Evolutionary conservation across 768 basidiomycete species (phyloP), one percentile per base, ranked within the genome.

Genomic region (Jaapia argillacea): DNA sequence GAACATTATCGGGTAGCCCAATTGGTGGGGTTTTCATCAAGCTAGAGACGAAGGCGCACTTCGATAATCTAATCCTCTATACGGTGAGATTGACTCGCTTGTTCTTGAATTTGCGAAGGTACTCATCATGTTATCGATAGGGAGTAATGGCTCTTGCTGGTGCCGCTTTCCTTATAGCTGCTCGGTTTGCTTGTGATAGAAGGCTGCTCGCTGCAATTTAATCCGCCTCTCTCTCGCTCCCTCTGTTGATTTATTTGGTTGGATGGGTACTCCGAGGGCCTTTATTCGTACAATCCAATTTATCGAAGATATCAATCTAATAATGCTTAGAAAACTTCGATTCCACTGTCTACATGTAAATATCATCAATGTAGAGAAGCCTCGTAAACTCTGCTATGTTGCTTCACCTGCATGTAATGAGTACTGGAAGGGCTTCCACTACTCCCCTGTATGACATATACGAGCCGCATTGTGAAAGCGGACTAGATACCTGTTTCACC

Each of bases 1-100:
- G 48, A n/a, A 54, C 56, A 5, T 44, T 58, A 26, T 52, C 54
- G 16, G 57, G 57, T 6, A 53, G 55, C 23, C 57, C 55, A 0
- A 45, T 57, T 22, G 54, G 49, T 6, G 54, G 54, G 4, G 35
- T 54, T 3, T 58, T 57, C 45, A 52, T 58, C 28, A 46, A 42
- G 42, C 26, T 28, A 1, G 20, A 42, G 24, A 53, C 48, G 2
- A 16, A 48, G 13, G 43, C 44, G 26, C 49, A 56, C 33, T 58
- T 58, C 48, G 22, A 43, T 27, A 50, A 56, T 39, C 48, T 58
- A 0, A 56, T 58, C 2, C 43, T 58, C 26, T 58, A 53, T 23
- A 56, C 57, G 13, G 56, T 54, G 41, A 27, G 56, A 42, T 6
- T 13, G 40, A 12, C 22, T 16, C 14, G 14, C 6, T 7, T 14